These are phyloP conservation scores for Malus hybrid DNA, from an alignment of 331 rosid species.

Conservation along the genomic window DNA sequence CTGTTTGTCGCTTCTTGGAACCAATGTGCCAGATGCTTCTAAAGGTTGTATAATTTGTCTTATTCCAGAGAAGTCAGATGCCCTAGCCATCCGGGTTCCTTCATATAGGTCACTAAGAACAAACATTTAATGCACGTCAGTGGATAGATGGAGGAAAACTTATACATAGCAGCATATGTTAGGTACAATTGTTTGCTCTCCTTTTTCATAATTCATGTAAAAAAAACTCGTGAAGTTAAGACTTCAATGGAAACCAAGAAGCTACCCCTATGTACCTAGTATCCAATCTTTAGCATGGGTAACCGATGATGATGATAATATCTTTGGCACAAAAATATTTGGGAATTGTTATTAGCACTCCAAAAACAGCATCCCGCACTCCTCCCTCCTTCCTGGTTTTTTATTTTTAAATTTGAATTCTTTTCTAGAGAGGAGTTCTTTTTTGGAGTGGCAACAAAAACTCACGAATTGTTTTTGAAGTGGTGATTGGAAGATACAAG, in stretches of 20 bases:
- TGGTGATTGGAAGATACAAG: background rate
- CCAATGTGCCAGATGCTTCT: slow-evolving; percentile 70
- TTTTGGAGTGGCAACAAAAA: too few relatives aligned
- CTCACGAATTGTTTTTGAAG: background rate
- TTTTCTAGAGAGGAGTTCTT: too few relatives aligned
- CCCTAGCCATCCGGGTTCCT: slow-evolving; percentile 84
- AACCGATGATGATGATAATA: background rate
- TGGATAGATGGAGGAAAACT: background rate
- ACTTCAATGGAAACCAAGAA: background rate
- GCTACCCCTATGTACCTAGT: background rate
- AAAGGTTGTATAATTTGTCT: slow-evolving; percentile 68
- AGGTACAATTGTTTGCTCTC: background rate
- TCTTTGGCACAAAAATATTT: background rate
- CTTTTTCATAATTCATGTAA: background rate
- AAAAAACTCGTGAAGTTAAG: background rate
- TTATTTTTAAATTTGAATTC: too few relatives aligned
- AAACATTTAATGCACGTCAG: slow-evolving; percentile 21
- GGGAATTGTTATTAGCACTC: too few relatives aligned
- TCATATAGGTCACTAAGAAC: slow-evolving; percentile 73
- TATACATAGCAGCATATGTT: background rate
- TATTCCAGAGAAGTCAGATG: slow-evolving; percentile 57
- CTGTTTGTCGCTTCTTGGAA: slow-evolving; percentile 76
- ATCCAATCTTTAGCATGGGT: background rate
- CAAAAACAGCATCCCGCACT: too few relatives aligned
- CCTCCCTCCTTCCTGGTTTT: too few relatives aligned